These are phyloP conservation scores for Epichloe coenophiala DNA, from an alignment of 2,329 filamentous ascomycete species.

Conservation along the genomic window DNA sequence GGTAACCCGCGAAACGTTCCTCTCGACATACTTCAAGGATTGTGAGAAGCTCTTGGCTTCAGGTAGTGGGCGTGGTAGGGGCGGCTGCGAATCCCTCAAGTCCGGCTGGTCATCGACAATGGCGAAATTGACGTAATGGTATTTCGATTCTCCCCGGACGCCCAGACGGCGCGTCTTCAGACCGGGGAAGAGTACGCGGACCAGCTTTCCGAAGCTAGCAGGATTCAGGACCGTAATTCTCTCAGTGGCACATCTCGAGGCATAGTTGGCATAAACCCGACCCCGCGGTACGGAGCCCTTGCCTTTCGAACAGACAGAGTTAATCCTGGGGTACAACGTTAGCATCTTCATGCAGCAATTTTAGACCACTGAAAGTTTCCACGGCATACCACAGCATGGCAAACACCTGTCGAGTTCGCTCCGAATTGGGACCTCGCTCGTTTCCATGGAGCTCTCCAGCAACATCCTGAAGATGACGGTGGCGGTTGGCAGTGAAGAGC, in stretches of 20 bases:
- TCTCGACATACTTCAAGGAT: constrained; percentile 33
- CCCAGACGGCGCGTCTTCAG: constrained; percentile 86
- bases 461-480: constrained; percentile 55
- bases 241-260: constrained; percentile 81
- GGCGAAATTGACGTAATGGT: constrained; percentile 72
- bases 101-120: constrained; percentile 44
- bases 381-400: constrained; percentile 69
- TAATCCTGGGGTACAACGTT: constrained; percentile 42
- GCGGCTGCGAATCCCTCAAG: constrained; percentile 28
- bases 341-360: constrained; percentile 1
- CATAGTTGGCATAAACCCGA: constrained; percentile 90
- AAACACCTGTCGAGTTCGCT: constrained; percentile 74
- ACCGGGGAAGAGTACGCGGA: constrained; percentile 89
- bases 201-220: constrained; percentile 93
- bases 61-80: constrained; percentile 34
- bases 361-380: too few relatives aligned
- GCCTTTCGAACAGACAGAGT: constrained; percentile 56
- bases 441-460: constrained; percentile 65
- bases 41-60: constrained; percentile 34
- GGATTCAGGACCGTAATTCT: constrained; percentile 91
- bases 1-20: background rate
- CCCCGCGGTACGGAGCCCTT: constrained; percentile 84
- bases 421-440: constrained; percentile 67
- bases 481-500: constrained; percentile 55
- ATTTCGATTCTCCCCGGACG: constrained; percentile 93